Percentiles rank a stretch among this genome's conserved stretches.
These are phyloP conservation scores for Verticillium nonalfalfae DNA, from an alignment of 2,329 filamentous ascomycete species.

Conservation along the genomic window DNA sequence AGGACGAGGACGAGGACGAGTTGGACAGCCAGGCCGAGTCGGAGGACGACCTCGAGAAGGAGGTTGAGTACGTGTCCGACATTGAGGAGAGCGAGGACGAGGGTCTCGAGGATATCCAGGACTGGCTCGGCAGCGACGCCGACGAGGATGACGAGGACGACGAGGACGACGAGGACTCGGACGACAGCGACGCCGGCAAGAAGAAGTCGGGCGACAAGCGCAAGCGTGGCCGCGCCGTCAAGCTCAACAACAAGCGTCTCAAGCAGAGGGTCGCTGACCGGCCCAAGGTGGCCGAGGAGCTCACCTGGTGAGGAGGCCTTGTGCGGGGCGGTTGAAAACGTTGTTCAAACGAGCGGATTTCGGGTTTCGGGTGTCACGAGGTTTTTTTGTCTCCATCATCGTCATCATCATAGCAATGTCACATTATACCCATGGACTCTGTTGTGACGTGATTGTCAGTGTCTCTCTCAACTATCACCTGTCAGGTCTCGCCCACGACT, in stretches of 20 bases:
- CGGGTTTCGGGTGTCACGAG: not conserved
- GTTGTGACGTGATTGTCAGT: not conserved
- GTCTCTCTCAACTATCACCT: not conserved
- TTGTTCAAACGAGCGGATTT: not conserved
- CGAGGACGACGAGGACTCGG: conserved; percentile 49
- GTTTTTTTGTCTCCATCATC: not conserved
- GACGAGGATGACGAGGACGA: conserved; percentile 55
- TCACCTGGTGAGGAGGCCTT: conserved; percentile 27
- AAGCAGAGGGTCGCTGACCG: conserved; percentile 39
- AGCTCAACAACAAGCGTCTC: conserved; percentile 33
- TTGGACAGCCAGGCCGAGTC: conserved; percentile 62
- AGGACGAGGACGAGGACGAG: conserved; percentile 66
- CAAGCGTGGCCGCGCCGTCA: conserved; percentile 42
- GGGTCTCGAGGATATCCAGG: conserved; percentile 68
- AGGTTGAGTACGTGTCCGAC: conserved; percentile 91
- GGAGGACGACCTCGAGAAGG: conserved; percentile 61
- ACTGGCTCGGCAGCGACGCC: conserved; percentile 77
- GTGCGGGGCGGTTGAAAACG: not conserved
- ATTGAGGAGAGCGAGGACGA: conserved; percentile 79
- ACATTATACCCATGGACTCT: not conserved
- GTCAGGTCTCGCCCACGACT: not conserved
- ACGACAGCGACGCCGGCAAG: conserved; percentile 48
- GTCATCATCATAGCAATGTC: not conserved
- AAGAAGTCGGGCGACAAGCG: conserved; percentile 50
- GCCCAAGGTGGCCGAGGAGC: conserved; percentile 30